Base-by-base conservation (phyloP, 2,329 filamentous ascomycete genomes). In the Fusarium setosum region DNA sequence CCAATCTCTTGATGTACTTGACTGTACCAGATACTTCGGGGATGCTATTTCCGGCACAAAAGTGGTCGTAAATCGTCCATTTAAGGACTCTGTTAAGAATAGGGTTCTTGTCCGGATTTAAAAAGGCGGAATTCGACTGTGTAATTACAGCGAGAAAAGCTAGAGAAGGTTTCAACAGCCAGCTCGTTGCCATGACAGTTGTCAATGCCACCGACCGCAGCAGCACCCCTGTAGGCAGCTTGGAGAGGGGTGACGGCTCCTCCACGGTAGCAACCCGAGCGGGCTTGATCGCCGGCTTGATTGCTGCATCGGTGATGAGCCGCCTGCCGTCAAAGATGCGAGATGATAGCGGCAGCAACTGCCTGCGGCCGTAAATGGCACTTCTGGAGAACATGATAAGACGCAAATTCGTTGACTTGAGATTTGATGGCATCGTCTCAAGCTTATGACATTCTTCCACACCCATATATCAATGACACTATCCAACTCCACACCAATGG, bases 21-120 rank as follows among this genome's bases (percentile, higher is more conserved):
- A 84, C 78, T 0, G 81, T 83, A 6, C 73, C 73, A 29, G 78
- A 75, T 3, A 86, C 83, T 55, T 86, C 84, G 1, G 59, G 53
- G 37, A 79, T 77, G 51, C 81, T 85, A 24, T 80, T 80, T 1
- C 85, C 85, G 0, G 84, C 85, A 61, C 85, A 87, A 72, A 87
- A 87, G 44, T 87, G 85, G 58, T 85, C 81, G 67, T 87, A 87
- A 15, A 87, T 77, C 4, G 82, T 70, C 47, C 77, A 73, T 40
- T 81, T 78, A 11, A 86, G 69, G 4, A 84, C 17, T 1, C 76
- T 76, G 66, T 84, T 84, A 15, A 75, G 59, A 1, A 73, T 8
- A 1, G 67, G 70, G 24, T 75, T 75, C 24, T 76, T 77, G 51
- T 84, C 82, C 1, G 84, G 81, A 63, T 84, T 81, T 29, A 84